Conservation (phyloP, 495 filamentous ascomycete species). For the Penicillium coprophilum region DNA sequence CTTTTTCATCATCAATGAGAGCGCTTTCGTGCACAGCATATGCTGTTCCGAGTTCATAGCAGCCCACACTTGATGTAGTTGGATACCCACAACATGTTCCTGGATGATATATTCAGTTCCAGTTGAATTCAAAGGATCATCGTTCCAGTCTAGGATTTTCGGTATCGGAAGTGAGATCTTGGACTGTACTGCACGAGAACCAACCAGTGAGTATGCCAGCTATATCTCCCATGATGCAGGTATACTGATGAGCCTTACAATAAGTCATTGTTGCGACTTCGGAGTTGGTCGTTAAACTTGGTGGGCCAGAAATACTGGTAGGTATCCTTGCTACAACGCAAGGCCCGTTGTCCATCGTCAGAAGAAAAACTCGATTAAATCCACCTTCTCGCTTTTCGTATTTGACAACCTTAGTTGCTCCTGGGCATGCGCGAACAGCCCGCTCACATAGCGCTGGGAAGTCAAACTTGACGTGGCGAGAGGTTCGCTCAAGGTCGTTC, state of each 20-base stretch:
- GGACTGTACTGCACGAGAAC: constrained; percentile 29
- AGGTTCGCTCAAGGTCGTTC: constrained; percentile 38
- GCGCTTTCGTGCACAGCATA: constrained; percentile 35
- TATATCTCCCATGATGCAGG: neutral
- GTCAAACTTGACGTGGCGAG: constrained; percentile 40
- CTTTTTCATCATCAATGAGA: constrained; percentile 33
- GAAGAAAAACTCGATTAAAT: constrained; percentile 44
- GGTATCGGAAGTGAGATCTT: constrained; percentile 40
- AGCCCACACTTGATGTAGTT: constrained; percentile 39
- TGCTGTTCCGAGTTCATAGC: constrained; percentile 39
- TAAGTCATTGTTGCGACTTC: constrained; percentile 50
- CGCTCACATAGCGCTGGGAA: constrained; percentile 39
- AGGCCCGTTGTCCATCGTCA: constrained; percentile 35
- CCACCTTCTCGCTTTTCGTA: constrained; percentile 45
- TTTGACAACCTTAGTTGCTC: constrained; percentile 25
- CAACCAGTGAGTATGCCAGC: constrained; percentile 13
- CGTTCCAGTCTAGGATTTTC: constrained; percentile 44
- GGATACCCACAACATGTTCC: constrained; percentile 39
- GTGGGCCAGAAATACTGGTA: constrained; percentile 37
- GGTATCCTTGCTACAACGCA: constrained; percentile 43
- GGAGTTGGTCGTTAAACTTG: constrained; percentile 40
- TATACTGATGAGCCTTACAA: constrained; percentile 27
- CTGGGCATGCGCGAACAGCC: constrained; percentile 29
- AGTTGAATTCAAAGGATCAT: constrained; percentile 37
- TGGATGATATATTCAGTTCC: constrained; percentile 50